Evolutionary conservation across 2,329 filamentous ascomycete genomes (phyloP).

Genomic region (Cytospora mali): DNA sequence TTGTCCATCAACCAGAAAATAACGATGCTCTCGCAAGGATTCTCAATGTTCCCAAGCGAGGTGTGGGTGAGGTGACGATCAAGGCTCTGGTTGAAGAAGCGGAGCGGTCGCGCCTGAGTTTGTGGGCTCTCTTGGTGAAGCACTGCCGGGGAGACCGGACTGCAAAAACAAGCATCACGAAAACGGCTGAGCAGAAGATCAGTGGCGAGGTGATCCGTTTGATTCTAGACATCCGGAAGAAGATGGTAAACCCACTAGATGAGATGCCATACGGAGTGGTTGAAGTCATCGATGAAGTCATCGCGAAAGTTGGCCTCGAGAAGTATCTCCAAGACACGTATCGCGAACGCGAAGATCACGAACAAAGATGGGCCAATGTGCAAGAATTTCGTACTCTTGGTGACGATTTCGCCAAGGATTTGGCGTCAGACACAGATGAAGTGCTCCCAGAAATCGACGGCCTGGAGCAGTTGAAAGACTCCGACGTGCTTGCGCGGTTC

Average conservation of each 20-base stretch:
- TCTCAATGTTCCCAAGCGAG: constrained; percentile 80
- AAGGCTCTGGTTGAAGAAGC: constrained; percentile 77
- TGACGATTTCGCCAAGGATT: constrained; percentile 63
- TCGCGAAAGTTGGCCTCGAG: constrained; percentile 71
- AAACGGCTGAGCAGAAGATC: constrained; percentile 55
- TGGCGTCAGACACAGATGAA: constrained; percentile 52
- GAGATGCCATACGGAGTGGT: constrained; percentile 45
- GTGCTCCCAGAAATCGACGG: constrained; percentile 69
- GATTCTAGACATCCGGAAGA: constrained; percentile 43
- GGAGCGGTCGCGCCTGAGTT: constrained; percentile 64
- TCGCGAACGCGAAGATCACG: constrained; percentile 71
- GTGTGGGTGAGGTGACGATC: constrained; percentile 78
- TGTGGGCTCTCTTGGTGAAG: constrained; percentile 73
- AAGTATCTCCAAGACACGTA: constrained; percentile 74
- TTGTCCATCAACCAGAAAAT: constrained; percentile 81
- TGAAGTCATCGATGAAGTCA: constrained; percentile 53
- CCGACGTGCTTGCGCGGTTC: constrained; percentile 70
- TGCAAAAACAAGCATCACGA: constrained; percentile 53
- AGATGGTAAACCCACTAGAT: constrained; percentile 36
- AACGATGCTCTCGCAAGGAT: constrained; percentile 84
- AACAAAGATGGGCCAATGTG: constrained; percentile 83
- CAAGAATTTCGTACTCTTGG: constrained; percentile 84
- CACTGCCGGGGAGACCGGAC: constrained; percentile 54
- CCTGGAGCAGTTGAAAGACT: constrained; percentile 67
- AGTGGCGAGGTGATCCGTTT: constrained; percentile 51